A percentile compares a stretch with the other conserved stretches of the same genome.
These are phyloP conservation scores for Tetrapisispora fleetii DNA, from an alignment of 805 yeast genomes.

Conservation along the genomic window DNA sequence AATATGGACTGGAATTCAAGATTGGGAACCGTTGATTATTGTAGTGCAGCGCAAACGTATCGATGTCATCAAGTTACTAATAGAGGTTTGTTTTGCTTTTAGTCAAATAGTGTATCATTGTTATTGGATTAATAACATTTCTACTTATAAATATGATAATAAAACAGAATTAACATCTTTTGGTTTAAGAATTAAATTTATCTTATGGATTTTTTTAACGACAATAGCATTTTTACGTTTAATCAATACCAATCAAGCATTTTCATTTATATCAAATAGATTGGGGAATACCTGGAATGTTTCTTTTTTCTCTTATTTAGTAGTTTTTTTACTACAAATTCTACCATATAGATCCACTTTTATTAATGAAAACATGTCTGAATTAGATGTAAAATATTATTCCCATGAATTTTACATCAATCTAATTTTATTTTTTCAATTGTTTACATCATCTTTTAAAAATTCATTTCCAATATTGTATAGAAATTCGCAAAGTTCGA, in stretches of 20 bases:
- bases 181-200: conserved; percentile 11
- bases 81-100: conserved; percentile 39
- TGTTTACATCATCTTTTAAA: conserved; percentile 52
- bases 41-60: conserved; percentile 37
- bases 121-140: background rate
- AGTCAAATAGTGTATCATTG: conserved; percentile 31
- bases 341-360: conserved; percentile 50
- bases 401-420: conserved; percentile 38
- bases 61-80: conserved; percentile 45
- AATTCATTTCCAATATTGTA: conserved; percentile 48
- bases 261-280: conserved; percentile 15
- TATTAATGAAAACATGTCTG: conserved; percentile 32
- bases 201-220: conserved; percentile 27
- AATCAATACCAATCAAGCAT: conserved; percentile 27
- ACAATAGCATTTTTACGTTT: conserved; percentile 26
- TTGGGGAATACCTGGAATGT: conserved; percentile 57
- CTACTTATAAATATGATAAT: background rate
- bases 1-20: background rate
- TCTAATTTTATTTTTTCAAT: conserved; percentile 35
- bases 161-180: background rate
- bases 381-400: conserved; percentile 31
- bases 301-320: conserved; percentile 41
- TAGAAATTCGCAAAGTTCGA: conserved; percentile 39
- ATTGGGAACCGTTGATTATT: conserved; percentile 9
- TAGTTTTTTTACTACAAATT: conserved; percentile 36